A percentile compares a stretch with the other conserved stretches of the same genome.
Conservation (phyloP, 306 rosid genomes). For the Leucaena leucocephala region DNA sequence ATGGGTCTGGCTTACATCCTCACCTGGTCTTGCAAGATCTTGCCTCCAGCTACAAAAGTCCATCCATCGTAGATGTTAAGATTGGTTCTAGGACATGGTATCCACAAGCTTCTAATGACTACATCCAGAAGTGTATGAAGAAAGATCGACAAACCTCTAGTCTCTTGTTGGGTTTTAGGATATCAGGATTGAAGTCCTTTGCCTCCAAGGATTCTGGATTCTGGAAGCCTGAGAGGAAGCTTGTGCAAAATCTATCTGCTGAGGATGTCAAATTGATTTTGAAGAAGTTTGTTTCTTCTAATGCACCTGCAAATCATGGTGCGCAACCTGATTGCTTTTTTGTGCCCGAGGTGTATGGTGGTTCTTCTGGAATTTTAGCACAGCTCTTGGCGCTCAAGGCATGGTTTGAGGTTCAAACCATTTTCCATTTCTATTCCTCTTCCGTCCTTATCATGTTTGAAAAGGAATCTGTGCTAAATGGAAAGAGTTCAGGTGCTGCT, state of each 20-base stretch:
- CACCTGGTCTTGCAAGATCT: constrained; percentile 71
- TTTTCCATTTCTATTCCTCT: constrained; percentile 68
- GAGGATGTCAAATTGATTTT: constrained; percentile 43
- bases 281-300: constrained; percentile 66
- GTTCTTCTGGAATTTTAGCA: constrained; percentile 53
- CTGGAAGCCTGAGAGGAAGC: constrained; percentile 62
- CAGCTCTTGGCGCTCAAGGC: constrained; percentile 65
- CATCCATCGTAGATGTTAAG: constrained; percentile 68
- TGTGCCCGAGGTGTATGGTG: constrained; percentile 54
- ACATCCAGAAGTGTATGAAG: constrained; percentile 49
- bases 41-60: constrained; percentile 31
- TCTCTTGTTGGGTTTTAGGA: constrained; percentile 62
- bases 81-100: constrained; percentile 89
- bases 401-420: constrained; percentile 86
- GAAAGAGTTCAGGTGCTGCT: constrained; percentile 34
- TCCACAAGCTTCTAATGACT: constrained; percentile 61
- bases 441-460: constrained; percentile 71
- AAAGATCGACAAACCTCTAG: constrained; percentile 62
- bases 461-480: constrained; percentile 41
- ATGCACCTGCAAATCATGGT: constrained; percentile 31
- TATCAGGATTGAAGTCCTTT: constrained; percentile 67
- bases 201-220: constrained; percentile 39
- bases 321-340: constrained; percentile 52
- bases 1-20: constrained; percentile 69
- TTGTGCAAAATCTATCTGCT: constrained; percentile 35